Percentiles rank a stretch among this genome's conserved stretches.
These are phyloP conservation scores for Lepidium aucheri DNA, from an alignment of 345 rosid genomes.

Conservation along the genomic window DNA sequence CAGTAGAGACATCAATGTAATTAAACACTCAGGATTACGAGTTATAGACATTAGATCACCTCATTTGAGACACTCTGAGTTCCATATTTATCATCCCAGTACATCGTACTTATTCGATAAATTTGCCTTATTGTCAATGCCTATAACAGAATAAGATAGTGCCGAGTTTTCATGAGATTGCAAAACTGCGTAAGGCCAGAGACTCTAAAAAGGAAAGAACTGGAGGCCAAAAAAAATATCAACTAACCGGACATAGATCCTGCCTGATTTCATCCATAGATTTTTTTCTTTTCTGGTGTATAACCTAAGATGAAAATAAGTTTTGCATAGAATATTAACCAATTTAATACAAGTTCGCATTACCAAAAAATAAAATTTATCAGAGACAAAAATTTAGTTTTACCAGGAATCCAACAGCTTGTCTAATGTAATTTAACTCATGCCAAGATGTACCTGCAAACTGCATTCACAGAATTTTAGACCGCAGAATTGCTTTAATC, in stretches of 20 bases:
- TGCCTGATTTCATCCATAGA: constrained; percentile 81
- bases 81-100: constrained; percentile 98
- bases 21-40: background rate
- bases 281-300: constrained; percentile 95
- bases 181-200: background rate
- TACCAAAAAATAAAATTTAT: constrained; percentile 2
- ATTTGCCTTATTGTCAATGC: constrained; percentile 89
- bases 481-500: constrained; percentile 13
- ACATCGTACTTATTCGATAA: constrained; percentile 96
- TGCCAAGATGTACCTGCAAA: constrained; percentile 99
- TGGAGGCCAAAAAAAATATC: constrained; percentile 2
- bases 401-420: constrained; percentile 99
- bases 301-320: constrained; percentile 46
- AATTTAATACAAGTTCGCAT: background rate
- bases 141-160: constrained; percentile 31
- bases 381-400: constrained; percentile 6
- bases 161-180: background rate
- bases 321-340: background rate
- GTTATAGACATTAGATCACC: constrained; percentile 36
- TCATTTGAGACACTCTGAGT: constrained; percentile 94
- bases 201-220: background rate
- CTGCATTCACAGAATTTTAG: constrained; percentile 36
- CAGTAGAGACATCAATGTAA: background rate
- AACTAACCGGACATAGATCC: constrained; percentile 85
- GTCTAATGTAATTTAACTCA: constrained; percentile 87